phyloP scores from a whole-genome alignment of 2,329 filamentous ascomycete species.

The Epichloe festucae region DNA sequence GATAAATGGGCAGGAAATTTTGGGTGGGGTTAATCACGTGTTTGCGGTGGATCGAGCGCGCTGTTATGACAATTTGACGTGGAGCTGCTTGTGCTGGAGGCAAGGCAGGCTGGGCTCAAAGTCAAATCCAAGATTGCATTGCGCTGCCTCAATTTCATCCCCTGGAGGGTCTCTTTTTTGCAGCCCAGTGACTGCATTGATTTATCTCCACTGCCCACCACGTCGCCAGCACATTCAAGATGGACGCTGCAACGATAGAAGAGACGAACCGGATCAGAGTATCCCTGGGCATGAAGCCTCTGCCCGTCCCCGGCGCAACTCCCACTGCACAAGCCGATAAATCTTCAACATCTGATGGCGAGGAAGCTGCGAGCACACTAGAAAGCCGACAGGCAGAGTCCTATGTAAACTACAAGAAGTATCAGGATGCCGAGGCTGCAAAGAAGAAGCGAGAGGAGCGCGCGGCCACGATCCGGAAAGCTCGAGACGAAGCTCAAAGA shows the following conservation, averaged over 20 bases:
- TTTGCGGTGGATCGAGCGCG: not conserved
- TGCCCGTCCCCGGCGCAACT: constrained; percentile 64
- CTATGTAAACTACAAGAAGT: constrained; percentile 58
- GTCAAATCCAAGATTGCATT: not conserved
- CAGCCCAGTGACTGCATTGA: not conserved
- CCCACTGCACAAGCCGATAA: constrained; percentile 17
- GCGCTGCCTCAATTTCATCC: not conserved
- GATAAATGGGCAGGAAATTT: constrained; percentile 7
- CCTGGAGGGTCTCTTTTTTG: not conserved
- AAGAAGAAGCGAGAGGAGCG: constrained; percentile 70
- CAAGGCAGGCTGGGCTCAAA: not conserved
- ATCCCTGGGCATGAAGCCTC: constrained; percentile 77
- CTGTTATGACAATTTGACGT: not conserved
- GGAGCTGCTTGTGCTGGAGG: not conserved
- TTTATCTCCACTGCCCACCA: not conserved
- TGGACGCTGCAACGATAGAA: constrained; percentile 67
- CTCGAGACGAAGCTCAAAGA: constrained; percentile 70
- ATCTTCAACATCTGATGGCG: constrained; percentile 43
- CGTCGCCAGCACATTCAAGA: constrained; percentile 12
- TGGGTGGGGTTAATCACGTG: constrained; percentile 5
- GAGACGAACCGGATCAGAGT: constrained; percentile 87
- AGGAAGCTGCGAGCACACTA: constrained; percentile 68
- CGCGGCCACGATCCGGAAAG: constrained; percentile 73
- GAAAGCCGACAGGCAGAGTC: constrained; percentile 64
- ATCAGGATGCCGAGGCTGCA: constrained; percentile 57